Conservation (phyloP, 805 yeast species). For the Kluyveromyces nonfermentans region DNA sequence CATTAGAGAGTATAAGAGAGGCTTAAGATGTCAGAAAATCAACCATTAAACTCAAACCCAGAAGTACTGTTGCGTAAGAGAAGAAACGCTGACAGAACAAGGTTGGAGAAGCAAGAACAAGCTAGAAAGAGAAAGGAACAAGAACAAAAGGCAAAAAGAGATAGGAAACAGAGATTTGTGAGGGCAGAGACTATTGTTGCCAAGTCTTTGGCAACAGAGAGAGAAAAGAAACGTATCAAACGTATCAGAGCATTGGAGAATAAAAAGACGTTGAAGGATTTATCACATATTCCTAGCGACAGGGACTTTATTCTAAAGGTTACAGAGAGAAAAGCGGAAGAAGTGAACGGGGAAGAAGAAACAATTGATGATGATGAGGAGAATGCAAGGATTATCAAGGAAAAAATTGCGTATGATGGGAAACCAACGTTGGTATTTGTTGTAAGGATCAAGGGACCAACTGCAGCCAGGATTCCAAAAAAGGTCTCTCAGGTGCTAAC, state of each 20-base stretch:
- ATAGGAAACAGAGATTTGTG: constrained; percentile 44
- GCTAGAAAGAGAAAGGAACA: constrained; percentile 43
- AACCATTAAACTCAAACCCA: constrained; percentile 50
- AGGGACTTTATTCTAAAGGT: constrained; percentile 29
- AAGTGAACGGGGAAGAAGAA: constrained; percentile 11
- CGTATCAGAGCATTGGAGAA: constrained; percentile 49
- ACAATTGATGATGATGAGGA: constrained; percentile 15
- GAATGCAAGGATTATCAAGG: constrained; percentile 25
- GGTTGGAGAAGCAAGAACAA: constrained; percentile 64
- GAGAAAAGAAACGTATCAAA: constrained; percentile 60
- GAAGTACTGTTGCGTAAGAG: constrained; percentile 71
- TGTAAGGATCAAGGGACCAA: constrained; percentile 57
- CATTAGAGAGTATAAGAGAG: background rate
- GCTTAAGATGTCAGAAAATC: background rate
- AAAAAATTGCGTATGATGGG: constrained; percentile 31
- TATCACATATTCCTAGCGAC: constrained; percentile 22
- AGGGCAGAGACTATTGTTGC: constrained; percentile 71
- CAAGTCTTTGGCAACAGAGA: constrained; percentile 50
- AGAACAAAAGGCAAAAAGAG: constrained; percentile 35
- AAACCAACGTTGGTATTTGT: constrained; percentile 50
- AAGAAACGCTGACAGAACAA: constrained; percentile 64
- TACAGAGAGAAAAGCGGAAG: constrained; percentile 13
- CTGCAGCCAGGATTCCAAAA: constrained; percentile 54
- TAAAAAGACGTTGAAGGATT: constrained; percentile 22
- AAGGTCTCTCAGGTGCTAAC: constrained; percentile 51